Evolutionary conservation across 2,329 filamentous ascomycete genomes (phyloP), one percentile per base, ranked within the genome.

Genomic region (Colletotrichum chlorophyti): DNA sequence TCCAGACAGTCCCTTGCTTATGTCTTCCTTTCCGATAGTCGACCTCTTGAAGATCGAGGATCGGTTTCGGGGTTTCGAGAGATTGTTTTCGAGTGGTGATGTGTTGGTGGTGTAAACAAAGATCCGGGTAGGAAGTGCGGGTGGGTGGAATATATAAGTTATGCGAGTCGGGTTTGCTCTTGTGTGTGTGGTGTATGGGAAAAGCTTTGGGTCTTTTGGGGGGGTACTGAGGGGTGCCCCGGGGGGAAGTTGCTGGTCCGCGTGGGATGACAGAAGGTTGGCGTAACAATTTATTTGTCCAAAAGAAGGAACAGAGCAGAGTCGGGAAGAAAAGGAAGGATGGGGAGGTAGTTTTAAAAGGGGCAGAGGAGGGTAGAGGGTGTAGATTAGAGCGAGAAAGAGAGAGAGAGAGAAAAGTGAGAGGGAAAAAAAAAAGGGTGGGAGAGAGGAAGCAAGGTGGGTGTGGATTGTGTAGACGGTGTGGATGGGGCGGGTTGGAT

Each of bases 261-360:
- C 29, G 54, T 48, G 31, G 27, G 49, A 47, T 60, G 58, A 59
- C 59, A 49, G 40, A 24, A 53, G 37, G 40, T 57, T 60, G 59
- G 59, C 48, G 60, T 54, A 58, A 47, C 37, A 42, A 45, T 29
- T 60, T 42, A 19, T 53, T 48, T 45, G 57, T 61, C 58, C 58
- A 53, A 58, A 57, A 58, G 43, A 46, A 52, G 55, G 43, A 61
- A 34, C 31, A 57, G 38, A 46, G 15, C 17, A 50, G 17, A 26
- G 31, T 32, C n/a, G 37, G 52, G 43, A 43, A 41, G 48, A 29
- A 48, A 55, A 47, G 45, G 40, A 53, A 37, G 60, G 57, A 62
- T 48, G 57, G 60, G 58, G 60, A 27, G 32, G 53, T 42, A 58
- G 46, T 35, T 61, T 62, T 61, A 62, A 62, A 62, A 50, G 55